Base-by-base conservation (phyloP, 805 yeast genomes). In the Lachancea nothofagi region DNA sequence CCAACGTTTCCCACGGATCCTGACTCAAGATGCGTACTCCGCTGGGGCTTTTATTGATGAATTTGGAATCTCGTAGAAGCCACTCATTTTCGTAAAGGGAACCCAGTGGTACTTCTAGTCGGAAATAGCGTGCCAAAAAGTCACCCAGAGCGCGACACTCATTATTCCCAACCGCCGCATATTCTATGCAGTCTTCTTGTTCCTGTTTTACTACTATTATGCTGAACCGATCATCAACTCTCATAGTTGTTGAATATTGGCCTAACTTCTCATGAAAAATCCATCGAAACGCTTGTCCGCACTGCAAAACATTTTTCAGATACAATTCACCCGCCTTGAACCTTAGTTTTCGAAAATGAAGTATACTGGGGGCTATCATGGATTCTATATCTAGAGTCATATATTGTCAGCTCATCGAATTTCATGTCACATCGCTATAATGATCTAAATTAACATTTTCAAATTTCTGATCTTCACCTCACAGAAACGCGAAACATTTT, bases 1-100 rank as follows among this genome's bases (percentile, higher is more conserved):
- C 66, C 32, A 88, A 66, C 30, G 90, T 87, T 50, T 93, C 98
- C 97, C 97, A 93, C 0, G 98, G 97, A 48, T 90, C 96, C 59
- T 93, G 97, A 26, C 89, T 71, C 20, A 93, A 70, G 46, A 90
- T 86, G 22, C 98, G 66, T 14, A 90, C 78, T 0, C 97, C 97
- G 3, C 67, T 67, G 40, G 58, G 46, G 4, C 64, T 38, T 38
- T 55, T 57, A 36, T 58, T 61, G 33, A 57, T 57, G 51, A 78
- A 81, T 14, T 36, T 60, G 14, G 66, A 36, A 55, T 87, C 94
- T 14, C 62, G 70, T 1, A 46, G 41, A 2, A 70, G 48, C 96
- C 97, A 89, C 14, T 72, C 66, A 1, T 53, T 43, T 10, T 36
- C 21, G 54, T 83, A 82, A 8, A 89, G 65, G 0, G 65, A 60